A percentile compares a stretch with the other conserved stretches of the same genome.
phyloP scores from a whole-genome alignment of 306 rosid genomes.

The Castanea sativa region DNA sequence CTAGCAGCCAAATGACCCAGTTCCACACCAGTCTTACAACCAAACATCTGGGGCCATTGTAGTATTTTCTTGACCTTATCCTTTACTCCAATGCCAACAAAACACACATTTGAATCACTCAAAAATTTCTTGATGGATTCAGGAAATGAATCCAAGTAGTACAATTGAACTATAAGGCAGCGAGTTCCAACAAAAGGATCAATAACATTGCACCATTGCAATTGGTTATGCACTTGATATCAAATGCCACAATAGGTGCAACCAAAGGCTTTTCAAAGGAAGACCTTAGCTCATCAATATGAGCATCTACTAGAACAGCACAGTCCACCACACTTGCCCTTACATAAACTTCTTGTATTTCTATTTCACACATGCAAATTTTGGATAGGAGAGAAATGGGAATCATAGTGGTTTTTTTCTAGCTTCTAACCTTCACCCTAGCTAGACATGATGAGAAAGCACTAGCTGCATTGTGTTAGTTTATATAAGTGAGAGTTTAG shows the following conservation, averaged over 20 bases:
- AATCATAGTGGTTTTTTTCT: not conserved
- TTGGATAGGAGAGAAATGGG: not conserved
- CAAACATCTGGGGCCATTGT: no score
- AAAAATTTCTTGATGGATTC: not conserved
- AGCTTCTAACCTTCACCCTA: not conserved
- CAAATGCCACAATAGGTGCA: not conserved
- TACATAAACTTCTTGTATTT: not conserved
- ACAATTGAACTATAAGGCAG: not conserved
- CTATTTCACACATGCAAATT: not conserved
- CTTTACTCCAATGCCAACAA: not conserved
- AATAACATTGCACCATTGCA: not conserved
- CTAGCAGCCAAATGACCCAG: not conserved
- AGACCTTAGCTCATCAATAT: not conserved
- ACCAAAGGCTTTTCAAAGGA: not conserved
- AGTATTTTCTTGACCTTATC: no score
- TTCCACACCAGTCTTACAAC: not conserved
- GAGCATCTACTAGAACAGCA: not conserved
- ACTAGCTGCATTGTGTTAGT: not conserved
- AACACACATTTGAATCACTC: not conserved
- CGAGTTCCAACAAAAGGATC: not conserved
- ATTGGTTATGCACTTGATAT: not conserved
- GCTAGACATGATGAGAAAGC: no score
- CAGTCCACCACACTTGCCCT: not conserved
- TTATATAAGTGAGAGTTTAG: not conserved
- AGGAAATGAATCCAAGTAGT: not conserved